These are phyloP conservation scores for Myxozyma monticola DNA, from an alignment of 805 yeast genomes.

Conservation along the genomic window DNA sequence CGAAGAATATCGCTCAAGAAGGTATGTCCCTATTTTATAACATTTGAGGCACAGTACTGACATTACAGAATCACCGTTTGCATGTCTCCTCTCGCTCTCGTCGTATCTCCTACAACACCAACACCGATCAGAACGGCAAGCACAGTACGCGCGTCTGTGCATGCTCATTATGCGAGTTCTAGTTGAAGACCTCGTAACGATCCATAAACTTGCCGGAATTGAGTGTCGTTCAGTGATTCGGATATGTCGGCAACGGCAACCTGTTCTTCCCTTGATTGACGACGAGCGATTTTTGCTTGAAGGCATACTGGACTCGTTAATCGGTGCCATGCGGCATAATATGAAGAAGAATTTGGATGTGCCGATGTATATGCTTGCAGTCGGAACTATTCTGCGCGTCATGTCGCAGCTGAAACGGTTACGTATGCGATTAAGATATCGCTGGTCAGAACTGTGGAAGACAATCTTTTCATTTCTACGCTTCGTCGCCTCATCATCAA, in stretches of 20 bases:
- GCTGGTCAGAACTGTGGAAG: constrained; percentile 45
- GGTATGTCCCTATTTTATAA: constrained; percentile 5
- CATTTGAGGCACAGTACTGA: not conserved
- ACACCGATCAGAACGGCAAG: constrained; percentile 31
- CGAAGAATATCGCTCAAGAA: constrained; percentile 24
- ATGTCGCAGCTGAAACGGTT: constrained; percentile 25
- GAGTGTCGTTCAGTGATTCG: constrained; percentile 15
- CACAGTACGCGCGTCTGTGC: constrained; percentile 37
- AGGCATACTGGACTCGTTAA: constrained; percentile 40
- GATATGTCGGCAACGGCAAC: constrained; percentile 32
- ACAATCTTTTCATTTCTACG: constrained; percentile 37
- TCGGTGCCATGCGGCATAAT: constrained; percentile 39
- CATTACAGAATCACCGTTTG: constrained; percentile 32
- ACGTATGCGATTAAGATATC: constrained; percentile 33
- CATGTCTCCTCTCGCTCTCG: constrained; percentile 37
- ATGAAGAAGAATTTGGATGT: constrained; percentile 35
- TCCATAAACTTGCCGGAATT: constrained; percentile 5
- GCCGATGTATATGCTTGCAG: constrained; percentile 32
- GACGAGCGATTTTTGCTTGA: constrained; percentile 36
- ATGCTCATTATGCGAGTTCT: constrained; percentile 38
- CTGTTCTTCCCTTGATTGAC: constrained; percentile 34
- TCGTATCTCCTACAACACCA: constrained; percentile 38
- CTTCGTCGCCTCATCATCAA: constrained; percentile 28
- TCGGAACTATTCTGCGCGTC: constrained; percentile 21
- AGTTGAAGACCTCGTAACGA: constrained; percentile 35